Evolutionary conservation across 352 stramenopile species (phyloP).

Genomic region (Globisporangium okanoganense): DNA sequence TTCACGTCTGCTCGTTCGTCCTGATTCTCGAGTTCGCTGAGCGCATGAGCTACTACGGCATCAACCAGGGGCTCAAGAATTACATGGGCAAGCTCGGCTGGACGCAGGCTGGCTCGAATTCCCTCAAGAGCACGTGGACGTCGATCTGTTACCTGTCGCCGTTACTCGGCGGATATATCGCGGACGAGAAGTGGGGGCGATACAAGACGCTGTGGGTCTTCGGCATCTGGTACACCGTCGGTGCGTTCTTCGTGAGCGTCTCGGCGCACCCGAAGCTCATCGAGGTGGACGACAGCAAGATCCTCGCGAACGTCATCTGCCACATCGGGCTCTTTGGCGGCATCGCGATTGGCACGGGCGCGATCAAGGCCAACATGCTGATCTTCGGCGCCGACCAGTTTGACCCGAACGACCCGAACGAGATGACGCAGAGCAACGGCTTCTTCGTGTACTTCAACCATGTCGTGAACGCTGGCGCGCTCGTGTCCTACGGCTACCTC

Average conservation of each 20-base stretch:
- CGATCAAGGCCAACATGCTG: constrained; percentile 87
- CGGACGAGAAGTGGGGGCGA: constrained; percentile 83
- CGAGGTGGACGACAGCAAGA: constrained; percentile 19
- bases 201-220: constrained; percentile 85
- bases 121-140: constrained; percentile 87
- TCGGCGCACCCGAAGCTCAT: constrained; percentile 47
- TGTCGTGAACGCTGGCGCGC: constrained; percentile 88
- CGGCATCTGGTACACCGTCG: constrained; percentile 72
- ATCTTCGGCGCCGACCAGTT: constrained; percentile 87
- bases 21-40: constrained; percentile 85
- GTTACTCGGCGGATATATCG: constrained; percentile 78
- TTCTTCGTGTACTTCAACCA: constrained; percentile 94
- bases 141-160: constrained; percentile 85
- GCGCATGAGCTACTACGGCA: constrained; percentile 84
- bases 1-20: constrained; percentile 85
- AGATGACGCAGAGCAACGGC: constrained; percentile 71
- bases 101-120: constrained; percentile 78
- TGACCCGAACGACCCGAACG: constrained; percentile 78
- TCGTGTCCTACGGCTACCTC: constrained; percentile 90
- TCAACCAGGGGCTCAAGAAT: constrained; percentile 88
- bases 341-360: constrained; percentile 74
- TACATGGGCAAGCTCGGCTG: constrained; percentile 76
- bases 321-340: constrained; percentile 71
- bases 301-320: constrained; percentile 60
- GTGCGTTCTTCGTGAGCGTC: constrained; percentile 60